Base-by-base conservation (phyloP, 1,284 basidiomycete genomes). In the Leccinum angustisporum region DNA sequence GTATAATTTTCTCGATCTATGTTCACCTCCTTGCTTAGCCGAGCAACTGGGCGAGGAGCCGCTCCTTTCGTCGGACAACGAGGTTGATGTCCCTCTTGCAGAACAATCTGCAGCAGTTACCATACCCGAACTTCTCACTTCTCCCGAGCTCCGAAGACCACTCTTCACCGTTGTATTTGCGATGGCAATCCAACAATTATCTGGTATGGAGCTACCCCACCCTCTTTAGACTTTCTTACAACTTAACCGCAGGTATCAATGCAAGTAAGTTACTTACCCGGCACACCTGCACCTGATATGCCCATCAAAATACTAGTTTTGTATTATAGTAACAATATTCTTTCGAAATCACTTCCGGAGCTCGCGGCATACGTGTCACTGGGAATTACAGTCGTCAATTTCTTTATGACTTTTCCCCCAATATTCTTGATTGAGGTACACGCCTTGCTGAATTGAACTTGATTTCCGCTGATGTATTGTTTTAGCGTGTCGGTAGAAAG, bases 281-380 rank as follows among this genome's bases (percentile, higher is more conserved):
- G 54, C 46, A 31, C 25, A 31, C 25, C n/a, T 40, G 8, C 31
- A 16, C 46, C 21, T 43, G n/a, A 34, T 4, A 18, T 57, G 38
- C 50, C 63, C 78, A 83, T 38, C 76, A 77, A 48, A 63, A 80
- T 79, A 66, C 77, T 79, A 78, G 94, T 95, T 31, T 78, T 95
- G 56, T 96, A 94, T 73, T 96, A 95, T 77, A 94, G 92, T 74
- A 95, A 94, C 63, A 85, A 88, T 46, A 94, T 97, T 58, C 82
- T 97, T 14, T 84, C 87, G 9, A 86, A 87, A 57, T 83, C 92
- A 3, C 76, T 96, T 56, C 92, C 94, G 9, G 83, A 88, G 11
- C 75, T 88, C 14, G 94, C 91, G 0, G 87, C 90, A 25, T 92
- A 90, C 67, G 81, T 93, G 30, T 93, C 92, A 1, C 73, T 94